A percentile compares a stretch with the other conserved stretches of the same genome.
Evolutionary conservation across 768 basidiomycete species (phyloP).

Genomic region (Mycena crocata): DNA sequence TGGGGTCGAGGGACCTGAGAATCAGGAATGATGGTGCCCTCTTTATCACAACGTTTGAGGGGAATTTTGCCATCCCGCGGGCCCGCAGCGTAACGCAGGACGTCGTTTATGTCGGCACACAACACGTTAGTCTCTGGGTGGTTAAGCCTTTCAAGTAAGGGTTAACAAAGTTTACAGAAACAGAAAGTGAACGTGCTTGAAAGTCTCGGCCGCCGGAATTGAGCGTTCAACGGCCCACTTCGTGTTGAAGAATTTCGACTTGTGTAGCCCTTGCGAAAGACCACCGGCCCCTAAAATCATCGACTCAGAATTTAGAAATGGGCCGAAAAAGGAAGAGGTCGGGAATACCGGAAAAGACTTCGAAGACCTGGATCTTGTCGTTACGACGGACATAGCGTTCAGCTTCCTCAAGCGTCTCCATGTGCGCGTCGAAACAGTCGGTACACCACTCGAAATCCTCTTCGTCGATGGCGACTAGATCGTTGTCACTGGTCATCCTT

Average conservation of each 20-base stretch:
- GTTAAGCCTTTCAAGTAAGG: conserved; percentile 61
- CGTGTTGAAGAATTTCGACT: conserved; percentile 72
- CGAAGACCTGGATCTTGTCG: conserved; percentile 66
- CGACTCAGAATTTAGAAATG: not conserved
- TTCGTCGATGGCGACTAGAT: conserved; percentile 35
- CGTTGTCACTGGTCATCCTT: conserved; percentile 30
- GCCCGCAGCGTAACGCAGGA: conserved; percentile 49
- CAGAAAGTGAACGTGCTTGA: conserved; percentile 54
- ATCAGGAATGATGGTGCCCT: conserved; percentile 47
- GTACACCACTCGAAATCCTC: conserved; percentile 51
- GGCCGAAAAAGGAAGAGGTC: not conserved
- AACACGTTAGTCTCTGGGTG: conserved; percentile 71
- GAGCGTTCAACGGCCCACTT: conserved; percentile 78
- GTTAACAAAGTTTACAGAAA: conserved; percentile 5
- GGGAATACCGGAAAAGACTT: conserved; percentile 73
- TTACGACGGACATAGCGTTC: conserved; percentile 48
- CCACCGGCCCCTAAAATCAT: conserved; percentile 73
- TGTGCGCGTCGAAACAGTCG: conserved; percentile 51
- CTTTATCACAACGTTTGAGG: conserved; percentile 51
- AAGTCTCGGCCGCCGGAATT: conserved; percentile 72
- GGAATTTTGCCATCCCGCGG: conserved; percentile 52
- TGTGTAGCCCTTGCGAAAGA: conserved; percentile 72
- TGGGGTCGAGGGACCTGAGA: conserved; percentile 66
- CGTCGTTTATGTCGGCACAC: conserved; percentile 70
- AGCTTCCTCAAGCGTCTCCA: conserved; percentile 41